These are phyloP conservation scores for Penstemon davidsonii DNA, from an alignment of 257 asterid genomes.

Conservation along the genomic window DNA sequence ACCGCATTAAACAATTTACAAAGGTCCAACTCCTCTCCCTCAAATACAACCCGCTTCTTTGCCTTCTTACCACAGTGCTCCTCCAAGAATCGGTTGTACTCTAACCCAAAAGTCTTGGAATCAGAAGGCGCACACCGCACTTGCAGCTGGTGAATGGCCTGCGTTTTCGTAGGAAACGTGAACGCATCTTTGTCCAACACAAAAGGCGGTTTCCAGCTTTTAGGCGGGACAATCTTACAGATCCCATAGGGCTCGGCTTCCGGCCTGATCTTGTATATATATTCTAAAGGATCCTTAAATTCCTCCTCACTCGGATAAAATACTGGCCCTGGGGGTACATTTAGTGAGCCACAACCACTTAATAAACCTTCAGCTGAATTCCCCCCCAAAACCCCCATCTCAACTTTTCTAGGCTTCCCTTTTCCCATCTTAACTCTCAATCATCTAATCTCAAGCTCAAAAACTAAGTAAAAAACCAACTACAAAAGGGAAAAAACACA, in stretches of 20 bases:
- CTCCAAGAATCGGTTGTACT: conserved; percentile 76
- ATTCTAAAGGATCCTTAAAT: conserved; percentile 86
- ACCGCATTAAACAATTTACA: conserved; percentile 84
- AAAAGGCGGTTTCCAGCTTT: conserved; percentile 87
- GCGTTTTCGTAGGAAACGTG: conserved; percentile 82
- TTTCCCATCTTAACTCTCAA: conserved; percentile 65
- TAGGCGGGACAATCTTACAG: conserved; percentile 92
- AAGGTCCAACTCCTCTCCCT: conserved; percentile 79
- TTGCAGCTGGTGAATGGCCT: conserved; percentile 94
- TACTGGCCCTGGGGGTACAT: conserved; percentile 84
- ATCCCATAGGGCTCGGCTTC: conserved; percentile 96
- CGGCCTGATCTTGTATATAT: conserved; percentile 85
- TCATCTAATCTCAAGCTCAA: conserved; percentile 28
- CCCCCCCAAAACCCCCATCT: conserved; percentile 71
- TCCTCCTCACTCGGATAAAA: conserved; percentile 87
- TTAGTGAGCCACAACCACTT: conserved; percentile 48
- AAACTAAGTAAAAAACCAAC: conserved; percentile 23
- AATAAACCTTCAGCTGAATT: conserved; percentile 41
- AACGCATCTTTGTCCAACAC: conserved; percentile 68
- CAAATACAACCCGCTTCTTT: conserved; percentile 72
- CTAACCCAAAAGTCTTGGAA: conserved; percentile 77
- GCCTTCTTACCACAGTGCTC: conserved; percentile 79
- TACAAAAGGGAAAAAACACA: conserved; percentile 23
- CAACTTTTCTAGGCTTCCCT: conserved; percentile 82
- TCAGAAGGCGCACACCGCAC: conserved; percentile 84